These are phyloP conservation scores for Torrubiella hemipterigena DNA, from an alignment of 2,329 filamentous ascomycete species.

Conservation along the genomic window DNA sequence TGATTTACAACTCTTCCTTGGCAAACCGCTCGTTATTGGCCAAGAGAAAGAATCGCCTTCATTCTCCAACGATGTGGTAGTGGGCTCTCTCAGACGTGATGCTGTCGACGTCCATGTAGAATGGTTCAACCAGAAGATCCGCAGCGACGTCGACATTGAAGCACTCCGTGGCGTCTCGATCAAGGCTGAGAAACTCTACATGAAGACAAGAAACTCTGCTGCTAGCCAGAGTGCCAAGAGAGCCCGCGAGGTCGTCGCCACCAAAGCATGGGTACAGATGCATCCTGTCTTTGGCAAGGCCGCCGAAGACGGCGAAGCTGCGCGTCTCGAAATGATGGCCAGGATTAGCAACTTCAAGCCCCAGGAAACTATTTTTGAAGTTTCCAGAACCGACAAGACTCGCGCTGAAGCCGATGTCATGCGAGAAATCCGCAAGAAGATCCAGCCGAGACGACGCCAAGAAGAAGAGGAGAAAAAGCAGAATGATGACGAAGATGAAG, in stretches of 20 bases:
- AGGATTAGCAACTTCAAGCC: conserved; percentile 82
- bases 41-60: conserved; percentile 51
- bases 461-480: conserved; percentile 27
- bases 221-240: conserved; percentile 84
- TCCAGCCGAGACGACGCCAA: conserved; percentile 41
- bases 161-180: conserved; percentile 59
- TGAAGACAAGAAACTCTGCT: conserved; percentile 80
- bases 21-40: conserved; percentile 70
- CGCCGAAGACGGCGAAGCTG: conserved; percentile 51
- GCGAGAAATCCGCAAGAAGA: conserved; percentile 58
- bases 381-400: conserved; percentile 60
- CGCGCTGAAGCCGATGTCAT: conserved; percentile 60
- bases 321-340: conserved; percentile 76
- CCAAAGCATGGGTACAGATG: conserved; percentile 59
- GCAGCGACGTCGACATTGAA: conserved; percentile 62
- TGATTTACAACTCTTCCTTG: conserved; percentile 88
- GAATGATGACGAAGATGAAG: conserved; percentile 25
- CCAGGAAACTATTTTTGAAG: conserved; percentile 91
- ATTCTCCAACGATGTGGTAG: conserved; percentile 72
- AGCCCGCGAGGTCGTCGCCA: conserved; percentile 62
- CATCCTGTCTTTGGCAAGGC: conserved; percentile 72
- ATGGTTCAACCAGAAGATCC: conserved; percentile 68
- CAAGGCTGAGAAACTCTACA: conserved; percentile 89
- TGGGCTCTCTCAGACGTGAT: conserved; percentile 64
- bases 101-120: conserved; percentile 66